Evolutionary conservation across 2,329 filamentous ascomycete species (phyloP), one percentile per base, ranked within the genome.

Genomic region (Pestalotiopsis sp.): DNA sequence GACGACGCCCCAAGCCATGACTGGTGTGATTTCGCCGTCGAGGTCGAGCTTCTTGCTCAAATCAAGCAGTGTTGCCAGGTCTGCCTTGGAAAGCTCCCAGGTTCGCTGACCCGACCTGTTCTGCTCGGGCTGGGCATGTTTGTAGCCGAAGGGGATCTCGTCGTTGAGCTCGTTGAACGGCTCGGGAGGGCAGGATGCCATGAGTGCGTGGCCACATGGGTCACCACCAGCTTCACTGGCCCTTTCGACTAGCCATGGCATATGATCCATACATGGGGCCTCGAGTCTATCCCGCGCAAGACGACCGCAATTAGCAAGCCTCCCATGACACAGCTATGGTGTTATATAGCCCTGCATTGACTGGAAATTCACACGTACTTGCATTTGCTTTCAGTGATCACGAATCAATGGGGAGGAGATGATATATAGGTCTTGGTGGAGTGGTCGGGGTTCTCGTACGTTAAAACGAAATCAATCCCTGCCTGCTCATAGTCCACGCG

Each of bases 1-100:
- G 64, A 98, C 87, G 81, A 93, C 92, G 64, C 93, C 92, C 90
- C 96, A 95, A 0, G 95, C 95, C 93, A 97, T 97, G 73, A 98
- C 93, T 0, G 96, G 96, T 20, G 95, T 98, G 75, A 98, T 93
- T 81, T 97, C 93, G 66, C 94, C 94, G 70, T 96, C 93, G 2
- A 96, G 88, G 74, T 96, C 91, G 31, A 98, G 86, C 74, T 91
- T 90, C 74, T 91, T 88, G 82, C 94, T 97, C 67, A 98, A 86
- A 77, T 97, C 92, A 70, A 98, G 87, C 66, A 98, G 85, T 66
- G 92, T 97, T 65, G 91, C 84, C 64, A 99, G 86, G 75, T 96
- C 93, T 49, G 87, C 88, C 77, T 92, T 93, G 69, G 87, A 90
- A 5, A 96, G 83, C 77, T 96, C 92, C 82, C 94, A 95, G 64